Evolutionary conservation across 1,139 yeast species (phyloP).

Genomic region (Kodamaea sp.): DNA sequence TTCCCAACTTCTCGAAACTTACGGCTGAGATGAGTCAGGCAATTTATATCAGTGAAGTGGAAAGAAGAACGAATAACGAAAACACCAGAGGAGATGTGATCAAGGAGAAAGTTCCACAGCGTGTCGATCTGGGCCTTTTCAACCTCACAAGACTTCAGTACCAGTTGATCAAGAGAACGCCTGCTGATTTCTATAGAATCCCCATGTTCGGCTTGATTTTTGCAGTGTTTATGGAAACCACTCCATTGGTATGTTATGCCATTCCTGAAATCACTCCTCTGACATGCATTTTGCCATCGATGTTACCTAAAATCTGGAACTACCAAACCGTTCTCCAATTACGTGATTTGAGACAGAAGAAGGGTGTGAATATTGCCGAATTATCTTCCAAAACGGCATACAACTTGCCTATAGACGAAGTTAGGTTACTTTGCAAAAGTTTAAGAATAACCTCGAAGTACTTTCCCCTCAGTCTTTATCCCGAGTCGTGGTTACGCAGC

Average conservation of each 20-base stretch:
- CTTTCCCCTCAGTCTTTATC: constrained; percentile 38
- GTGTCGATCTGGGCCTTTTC: constrained; percentile 20
- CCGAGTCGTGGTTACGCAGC: constrained; percentile 39
- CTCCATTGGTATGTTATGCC: constrained; percentile 59
- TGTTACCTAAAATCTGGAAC: constrained; percentile 42
- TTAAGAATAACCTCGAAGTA: constrained; percentile 43
- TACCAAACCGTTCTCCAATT: constrained; percentile 9
- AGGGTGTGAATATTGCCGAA: not conserved
- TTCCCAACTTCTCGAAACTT: constrained; percentile 30
- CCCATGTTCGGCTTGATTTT: constrained; percentile 65
- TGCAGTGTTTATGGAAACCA: constrained; percentile 59
- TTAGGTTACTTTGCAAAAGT: constrained; percentile 31
- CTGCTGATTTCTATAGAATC: constrained; percentile 55
- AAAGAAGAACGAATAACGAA: constrained; percentile 19
- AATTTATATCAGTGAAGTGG: constrained; percentile 34
- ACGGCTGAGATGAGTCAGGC: constrained; percentile 38
- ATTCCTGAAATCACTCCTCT: constrained; percentile 69
- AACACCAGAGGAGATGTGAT: constrained; percentile 21
- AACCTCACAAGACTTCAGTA: constrained; percentile 54
- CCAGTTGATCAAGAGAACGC: constrained; percentile 59
- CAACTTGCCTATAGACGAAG: constrained; percentile 39
- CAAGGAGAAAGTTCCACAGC: constrained; percentile 11
- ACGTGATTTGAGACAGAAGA: constrained; percentile 2
- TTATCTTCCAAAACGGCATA: constrained; percentile 39
- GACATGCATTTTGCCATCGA: constrained; percentile 64